Conservation (phyloP, 345 rosid species). For the Lumnitzera littorea region DNA sequence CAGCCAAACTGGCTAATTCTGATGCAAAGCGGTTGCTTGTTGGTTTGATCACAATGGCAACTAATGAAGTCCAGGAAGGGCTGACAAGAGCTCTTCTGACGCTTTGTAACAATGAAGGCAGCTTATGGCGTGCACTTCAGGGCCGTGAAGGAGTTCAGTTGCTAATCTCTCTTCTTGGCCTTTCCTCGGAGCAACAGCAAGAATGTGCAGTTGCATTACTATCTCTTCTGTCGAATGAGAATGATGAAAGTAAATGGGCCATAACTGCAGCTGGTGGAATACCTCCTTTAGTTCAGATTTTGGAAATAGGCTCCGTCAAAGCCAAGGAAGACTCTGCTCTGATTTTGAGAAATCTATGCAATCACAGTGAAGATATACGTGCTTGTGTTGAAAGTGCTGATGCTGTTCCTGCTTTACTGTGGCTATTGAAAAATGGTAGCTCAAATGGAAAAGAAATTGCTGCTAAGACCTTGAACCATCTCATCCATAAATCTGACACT, state of each 20-base stretch:
- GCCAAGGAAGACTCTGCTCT: constrained; percentile 99
- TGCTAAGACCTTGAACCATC: constrained; percentile 93
- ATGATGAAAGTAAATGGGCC: constrained; percentile 99
- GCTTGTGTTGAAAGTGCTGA: constrained; percentile 99
- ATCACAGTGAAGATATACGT: constrained; percentile 99
- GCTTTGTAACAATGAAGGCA: constrained; percentile 83
- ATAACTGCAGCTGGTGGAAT: constrained; percentile 99
- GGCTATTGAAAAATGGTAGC: constrained; percentile 98
- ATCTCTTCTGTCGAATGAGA: constrained; percentile 85
- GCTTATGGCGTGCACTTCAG: constrained; percentile 91
- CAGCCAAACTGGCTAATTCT: constrained; percentile 65
- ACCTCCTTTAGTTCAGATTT: constrained; percentile 98
- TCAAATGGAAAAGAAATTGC: constrained; percentile 96
- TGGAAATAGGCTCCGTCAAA: constrained; percentile 95
- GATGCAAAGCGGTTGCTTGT: constrained; percentile 97
- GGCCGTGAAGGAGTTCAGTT: constrained; percentile 99
- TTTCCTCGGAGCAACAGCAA: constrained; percentile 98
- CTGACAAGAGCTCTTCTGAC: constrained; percentile 79
- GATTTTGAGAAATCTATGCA: constrained; percentile 93
- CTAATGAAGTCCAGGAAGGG: constrained; percentile 92
- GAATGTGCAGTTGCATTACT: constrained; percentile 99
- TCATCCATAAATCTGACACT: constrained; percentile 95
- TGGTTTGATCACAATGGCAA: constrained; percentile 96
- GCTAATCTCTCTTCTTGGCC: constrained; percentile 96
- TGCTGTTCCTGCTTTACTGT: constrained; percentile 97